Evolutionary conservation across 768 basidiomycete species (phyloP).

Genomic region (Psilocybe azurescens): DNA sequence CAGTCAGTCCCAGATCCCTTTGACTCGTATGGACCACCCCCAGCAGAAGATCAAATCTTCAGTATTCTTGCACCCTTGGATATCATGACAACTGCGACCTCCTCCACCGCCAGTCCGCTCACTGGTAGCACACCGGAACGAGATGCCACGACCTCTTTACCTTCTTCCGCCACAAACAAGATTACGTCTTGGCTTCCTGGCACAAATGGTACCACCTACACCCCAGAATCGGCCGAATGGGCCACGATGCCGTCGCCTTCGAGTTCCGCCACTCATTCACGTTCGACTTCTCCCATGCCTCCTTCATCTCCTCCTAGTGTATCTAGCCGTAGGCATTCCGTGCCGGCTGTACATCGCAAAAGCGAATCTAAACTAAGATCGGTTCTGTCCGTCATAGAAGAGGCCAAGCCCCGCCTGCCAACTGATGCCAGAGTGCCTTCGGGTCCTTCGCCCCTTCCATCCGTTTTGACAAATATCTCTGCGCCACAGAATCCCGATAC

Average conservation of each 20-base stretch:
- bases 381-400: slow-evolving; percentile 76
- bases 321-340: slow-evolving; percentile 53
- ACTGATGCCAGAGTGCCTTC: slow-evolving; percentile 21
- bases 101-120: slow-evolving; percentile 65
- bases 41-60: slow-evolving; percentile 90
- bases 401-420: slow-evolving; percentile 47
- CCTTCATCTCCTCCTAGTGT: slow-evolving; percentile 46
- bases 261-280: slow-evolving; percentile 44
- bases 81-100: slow-evolving; percentile 61
- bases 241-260: slow-evolving; percentile 47
- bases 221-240: slow-evolving; percentile 63
- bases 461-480: slow-evolving; percentile 26
- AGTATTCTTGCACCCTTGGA: slow-evolving; percentile 89
- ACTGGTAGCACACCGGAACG: slow-evolving; percentile 52
- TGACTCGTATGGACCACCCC: slow-evolving; percentile 88
- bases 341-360: slow-evolving; percentile 55
- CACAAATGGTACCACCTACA: slow-evolving; percentile 49
- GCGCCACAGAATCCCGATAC: slow-evolving; percentile 31
- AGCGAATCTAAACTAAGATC: slow-evolving; percentile 72
- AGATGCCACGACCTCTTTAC: slow-evolving; percentile 35
- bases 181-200: slow-evolving; percentile 52
- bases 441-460: slow-evolving; percentile 26
- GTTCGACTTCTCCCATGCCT: slow-evolving; percentile 54
- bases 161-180: slow-evolving; percentile 33
- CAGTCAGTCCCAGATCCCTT: slow-evolving; percentile 92